Evolutionary conservation across 208 protist species (phyloP), one percentile per base, ranked within the genome.

Genomic region (Novymonas esmeraldas): DNA sequence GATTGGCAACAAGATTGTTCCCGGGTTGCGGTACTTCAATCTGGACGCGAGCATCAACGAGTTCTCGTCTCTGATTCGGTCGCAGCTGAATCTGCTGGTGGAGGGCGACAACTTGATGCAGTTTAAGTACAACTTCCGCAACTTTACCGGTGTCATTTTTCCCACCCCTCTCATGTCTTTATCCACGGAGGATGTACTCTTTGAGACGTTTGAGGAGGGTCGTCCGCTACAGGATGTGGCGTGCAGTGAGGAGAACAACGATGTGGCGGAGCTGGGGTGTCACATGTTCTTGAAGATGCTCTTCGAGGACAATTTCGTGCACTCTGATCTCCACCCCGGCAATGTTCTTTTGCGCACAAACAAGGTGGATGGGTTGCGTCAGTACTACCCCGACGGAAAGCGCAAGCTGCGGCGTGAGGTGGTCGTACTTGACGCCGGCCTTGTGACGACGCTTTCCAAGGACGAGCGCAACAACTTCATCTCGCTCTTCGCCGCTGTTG

Each of bases 221-320:
- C 66, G 80, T 41, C 82, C 88, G 10, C 71, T 98, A 36, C 76
- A 92, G 49, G 66, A 81, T 46, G 41, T 92, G 24, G 42, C 73
- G 24, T 70, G 70, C 50, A 73, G 63, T 14, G 64, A 81, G 13
- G 74, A 85, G 20, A 89, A 90, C 31, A 61, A 63, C 5, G 85
- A 90, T 31, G 20, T 97, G 44, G 94, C 93, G 0, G 78, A 87
- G 45, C 46, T 90, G 7, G 93, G 94, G 2, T 95, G 92, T 54
- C 84, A 97, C 54, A 93, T 94, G 79, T 98, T 98, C 64, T 67
- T 98, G 10, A 97, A 97, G 67, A 98, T 98, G 96, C 81, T 98
- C 10, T 96, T 98, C 57, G 76, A 96, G 45, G 90, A 98, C 78
- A 98, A 98, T 67, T 97, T 98, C 81, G 82, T 97, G 29, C 96